These are phyloP conservation scores for Avena sativa DNA, from an alignment of 176 grass and related monocot genomes.

Conservation along the genomic window DNA sequence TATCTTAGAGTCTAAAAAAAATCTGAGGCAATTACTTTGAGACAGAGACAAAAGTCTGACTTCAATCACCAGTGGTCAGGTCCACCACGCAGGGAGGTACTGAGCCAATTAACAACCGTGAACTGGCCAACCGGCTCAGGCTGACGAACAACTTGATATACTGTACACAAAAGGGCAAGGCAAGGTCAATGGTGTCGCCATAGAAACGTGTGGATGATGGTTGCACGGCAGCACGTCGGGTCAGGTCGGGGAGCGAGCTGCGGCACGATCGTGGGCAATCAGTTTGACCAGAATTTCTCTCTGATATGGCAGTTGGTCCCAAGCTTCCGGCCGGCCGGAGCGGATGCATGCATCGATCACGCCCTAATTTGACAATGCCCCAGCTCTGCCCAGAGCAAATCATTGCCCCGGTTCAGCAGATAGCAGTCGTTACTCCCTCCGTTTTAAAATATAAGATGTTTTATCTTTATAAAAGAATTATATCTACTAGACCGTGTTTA, in stretches of 20 bases:
- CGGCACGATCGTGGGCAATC: constrained; percentile 20
- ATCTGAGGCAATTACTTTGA: too few species aligned
- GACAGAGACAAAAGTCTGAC: too few species aligned
- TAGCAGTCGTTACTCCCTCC: too few species aligned
- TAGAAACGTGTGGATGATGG: constrained; percentile 30
- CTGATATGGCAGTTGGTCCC: neutral
- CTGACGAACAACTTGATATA: neutral
- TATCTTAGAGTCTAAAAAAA: too few species aligned
- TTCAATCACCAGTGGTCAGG: too few species aligned
- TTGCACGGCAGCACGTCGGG: constrained; percentile 43
- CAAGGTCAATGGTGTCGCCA: constrained; percentile 1
- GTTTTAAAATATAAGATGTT: too few species aligned
- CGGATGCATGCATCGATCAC: neutral
- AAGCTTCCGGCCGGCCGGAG: neutral
- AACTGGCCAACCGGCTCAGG: too few species aligned
- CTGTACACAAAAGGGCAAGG: neutral
- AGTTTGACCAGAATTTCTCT: neutral
- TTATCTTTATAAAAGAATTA: too few species aligned
- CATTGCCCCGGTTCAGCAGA: neutral
- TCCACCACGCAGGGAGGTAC: too few species aligned
- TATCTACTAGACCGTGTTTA: too few species aligned
- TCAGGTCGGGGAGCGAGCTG: neutral
- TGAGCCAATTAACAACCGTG: too few species aligned
- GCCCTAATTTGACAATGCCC: neutral
- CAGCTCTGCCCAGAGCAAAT: neutral